Evolutionary conservation across 306 rosid genomes (phyloP), one percentile per base, ranked within the genome.

Genomic region (Casuarina equisetifolia): DNA sequence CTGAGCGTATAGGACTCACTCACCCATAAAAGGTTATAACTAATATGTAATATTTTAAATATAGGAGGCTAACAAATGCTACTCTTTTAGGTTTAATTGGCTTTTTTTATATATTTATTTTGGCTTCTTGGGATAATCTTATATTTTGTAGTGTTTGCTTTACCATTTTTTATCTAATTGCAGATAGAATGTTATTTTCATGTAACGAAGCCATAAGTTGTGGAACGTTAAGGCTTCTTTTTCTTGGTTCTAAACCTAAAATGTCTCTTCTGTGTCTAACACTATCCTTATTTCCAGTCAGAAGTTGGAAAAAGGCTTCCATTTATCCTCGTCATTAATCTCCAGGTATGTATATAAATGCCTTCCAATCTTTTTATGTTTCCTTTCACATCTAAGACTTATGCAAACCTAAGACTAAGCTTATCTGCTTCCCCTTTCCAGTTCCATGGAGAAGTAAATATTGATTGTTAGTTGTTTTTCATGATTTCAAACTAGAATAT

Each of bases 281-380:
- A 69, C 38, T 80, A 71, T 48, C 11, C 20, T 75, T 86, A 35
- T 81, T 85, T 79, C 70, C 88, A 95, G 98, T 84, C 93, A 12
- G 90, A 89, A 82, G 84, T 86, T 4, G 97, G 98, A 74, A 92
- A 87, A 82, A 95, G 84, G 80, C 90, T 92, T 62, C 98, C 98
- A 11, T 91, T 95, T 70, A 25, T 95, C 69, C 91, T 95, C 50
- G 84, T 95, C 76, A 64, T 95, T 52, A 95, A 95, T 84, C 91
- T 95, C 75, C 97, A 92, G 98, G 98, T 95, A 87, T 83, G 84
- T 62, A 20, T 72, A 74, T 53, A 46, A 68, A 62, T 63, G 20
- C 57, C 45, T 54, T 75, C 48, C 10, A 6, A 48, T 53, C 55
- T 5, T 53, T 5, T 69, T 42, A 25, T 25, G 44, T 63, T 15